Evolutionary conservation across 1,139 yeast species (phyloP).

Genomic region (Sugiyamaella novakii): DNA sequence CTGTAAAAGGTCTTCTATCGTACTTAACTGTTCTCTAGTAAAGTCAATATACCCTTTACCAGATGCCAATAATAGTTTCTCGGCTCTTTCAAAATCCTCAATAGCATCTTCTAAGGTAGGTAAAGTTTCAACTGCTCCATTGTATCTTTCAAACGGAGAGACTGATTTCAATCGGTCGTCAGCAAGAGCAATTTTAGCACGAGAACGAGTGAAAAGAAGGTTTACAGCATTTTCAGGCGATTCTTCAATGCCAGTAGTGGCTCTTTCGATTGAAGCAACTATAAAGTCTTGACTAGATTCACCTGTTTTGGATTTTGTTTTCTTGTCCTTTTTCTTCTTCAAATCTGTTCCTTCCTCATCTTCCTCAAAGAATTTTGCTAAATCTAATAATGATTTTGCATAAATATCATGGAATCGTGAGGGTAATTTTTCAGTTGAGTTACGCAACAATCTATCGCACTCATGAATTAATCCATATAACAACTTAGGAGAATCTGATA

Average conservation of each 20-base stretch:
- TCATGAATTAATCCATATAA: conserved; percentile 89
- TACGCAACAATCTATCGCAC: conserved; percentile 76
- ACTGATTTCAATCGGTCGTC: conserved; percentile 35
- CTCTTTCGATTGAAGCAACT: conserved; percentile 71
- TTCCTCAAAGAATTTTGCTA: conserved; percentile 48
- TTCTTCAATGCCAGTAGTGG: conserved; percentile 58
- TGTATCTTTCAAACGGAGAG: conserved; percentile 17
- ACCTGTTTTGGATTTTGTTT: conserved; percentile 29
- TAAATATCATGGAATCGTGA: conserved; percentile 72
- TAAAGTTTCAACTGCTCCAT: conserved; percentile 21
- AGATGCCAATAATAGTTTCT: conserved; percentile 41
- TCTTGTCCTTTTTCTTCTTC: conserved; percentile 30
- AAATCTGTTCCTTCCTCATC: conserved; percentile 28
- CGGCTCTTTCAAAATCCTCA: conserved; percentile 50
- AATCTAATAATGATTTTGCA: conserved; percentile 68
- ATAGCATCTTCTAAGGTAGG: conserved; percentile 47
- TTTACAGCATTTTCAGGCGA: conserved; percentile 47
- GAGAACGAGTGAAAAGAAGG: conserved; percentile 57
- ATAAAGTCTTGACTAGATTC: conserved; percentile 57
- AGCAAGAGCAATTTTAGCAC: conserved; percentile 52
- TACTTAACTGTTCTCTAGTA: conserved; percentile 19
- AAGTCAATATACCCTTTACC: conserved; percentile 14
- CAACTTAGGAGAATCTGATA: conserved; percentile 45
- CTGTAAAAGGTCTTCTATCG: conserved; percentile 48
- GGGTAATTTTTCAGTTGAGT: conserved; percentile 46